Evolutionary conservation across 345 rosid species (phyloP).

Genomic region (Euphorbia pulcherrima): DNA sequence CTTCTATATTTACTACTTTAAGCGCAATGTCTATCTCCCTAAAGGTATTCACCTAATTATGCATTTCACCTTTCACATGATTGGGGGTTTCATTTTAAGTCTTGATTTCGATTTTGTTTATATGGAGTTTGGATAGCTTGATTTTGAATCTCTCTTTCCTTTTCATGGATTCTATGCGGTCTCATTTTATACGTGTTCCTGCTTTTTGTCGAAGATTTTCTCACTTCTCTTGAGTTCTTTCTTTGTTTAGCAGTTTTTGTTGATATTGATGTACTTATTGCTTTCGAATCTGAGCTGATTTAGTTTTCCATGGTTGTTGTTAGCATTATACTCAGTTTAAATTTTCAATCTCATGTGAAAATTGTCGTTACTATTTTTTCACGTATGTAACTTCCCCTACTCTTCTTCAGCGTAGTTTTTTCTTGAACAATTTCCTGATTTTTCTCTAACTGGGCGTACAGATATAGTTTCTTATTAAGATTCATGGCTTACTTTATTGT

Average conservation of each 20-base stretch:
- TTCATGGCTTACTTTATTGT: too few relatives aligned
- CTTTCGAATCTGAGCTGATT: conserved; percentile 4
- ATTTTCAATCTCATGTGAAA: too few relatives aligned
- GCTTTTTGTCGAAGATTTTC: background rate
- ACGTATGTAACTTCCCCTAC: background rate
- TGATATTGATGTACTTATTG: background rate
- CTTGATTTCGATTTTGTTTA: background rate
- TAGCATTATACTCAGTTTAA: background rate
- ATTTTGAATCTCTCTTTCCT: background rate
- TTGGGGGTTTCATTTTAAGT: background rate
- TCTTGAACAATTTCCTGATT: background rate
- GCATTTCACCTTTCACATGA: background rate
- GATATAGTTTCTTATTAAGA: background rate
- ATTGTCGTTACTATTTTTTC: too few relatives aligned
- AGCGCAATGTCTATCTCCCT: conserved; percentile 71
- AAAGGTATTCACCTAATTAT: conserved; percentile 52
- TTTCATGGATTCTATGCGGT: background rate
- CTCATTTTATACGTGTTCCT: background rate
- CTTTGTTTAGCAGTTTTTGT: background rate
- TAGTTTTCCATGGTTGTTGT: background rate
- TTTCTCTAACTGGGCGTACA: background rate
- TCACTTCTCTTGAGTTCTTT: background rate
- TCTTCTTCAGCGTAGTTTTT: too few relatives aligned
- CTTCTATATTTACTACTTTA: conserved; percentile 75
- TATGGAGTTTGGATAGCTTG: background rate